phyloP scores from a whole-genome alignment of 257 asterid species.

The Lantana camara region DNA sequence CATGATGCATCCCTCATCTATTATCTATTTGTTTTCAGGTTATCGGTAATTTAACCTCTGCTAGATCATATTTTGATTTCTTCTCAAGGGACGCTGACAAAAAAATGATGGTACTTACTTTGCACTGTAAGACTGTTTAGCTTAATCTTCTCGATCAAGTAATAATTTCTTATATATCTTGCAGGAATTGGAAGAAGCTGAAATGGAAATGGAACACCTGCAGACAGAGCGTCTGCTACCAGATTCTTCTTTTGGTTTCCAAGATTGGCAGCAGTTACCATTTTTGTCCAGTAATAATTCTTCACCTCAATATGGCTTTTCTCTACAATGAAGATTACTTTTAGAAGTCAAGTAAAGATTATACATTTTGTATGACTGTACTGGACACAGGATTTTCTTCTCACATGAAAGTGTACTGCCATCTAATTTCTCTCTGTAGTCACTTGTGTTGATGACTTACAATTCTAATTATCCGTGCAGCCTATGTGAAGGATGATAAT shows the following conservation, averaged over 20 bases:
- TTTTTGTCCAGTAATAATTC: slow-evolving; percentile 58
- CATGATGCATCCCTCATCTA: slow-evolving; percentile 8
- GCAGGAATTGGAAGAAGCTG: slow-evolving; percentile 95
- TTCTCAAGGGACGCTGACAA: slow-evolving; percentile 56
- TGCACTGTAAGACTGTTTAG: slow-evolving; percentile 17
- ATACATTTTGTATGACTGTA: not conserved
- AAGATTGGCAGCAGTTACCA: slow-evolving; percentile 61
- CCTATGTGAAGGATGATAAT: slow-evolving; percentile 49
- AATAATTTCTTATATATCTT: slow-evolving; percentile 28
- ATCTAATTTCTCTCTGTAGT: slow-evolving; percentile 6
- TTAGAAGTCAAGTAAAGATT: slow-evolving; percentile 11
- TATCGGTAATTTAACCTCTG: slow-evolving; percentile 57
- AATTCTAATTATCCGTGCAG: slow-evolving; percentile 42
- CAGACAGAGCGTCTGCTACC: slow-evolving; percentile 54
- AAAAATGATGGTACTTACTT: slow-evolving; percentile 43
- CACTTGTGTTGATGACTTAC: slow-evolving; percentile 5
- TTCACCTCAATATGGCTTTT: slow-evolving; percentile 16
- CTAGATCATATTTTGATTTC: slow-evolving; percentile 62
- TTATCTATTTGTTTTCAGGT: slow-evolving; percentile 45
- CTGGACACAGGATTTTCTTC: slow-evolving; percentile 1
- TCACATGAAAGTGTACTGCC: not conserved
- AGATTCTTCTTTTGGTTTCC: slow-evolving; percentile 52
- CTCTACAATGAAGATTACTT: slow-evolving; percentile 13
- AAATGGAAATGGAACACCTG: slow-evolving; percentile 89
- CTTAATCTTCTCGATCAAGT: slow-evolving; percentile 23